Base-by-base conservation (phyloP, 2,329 filamentous ascomycete genomes). In the Thielaviopsis euricoi region DNA sequence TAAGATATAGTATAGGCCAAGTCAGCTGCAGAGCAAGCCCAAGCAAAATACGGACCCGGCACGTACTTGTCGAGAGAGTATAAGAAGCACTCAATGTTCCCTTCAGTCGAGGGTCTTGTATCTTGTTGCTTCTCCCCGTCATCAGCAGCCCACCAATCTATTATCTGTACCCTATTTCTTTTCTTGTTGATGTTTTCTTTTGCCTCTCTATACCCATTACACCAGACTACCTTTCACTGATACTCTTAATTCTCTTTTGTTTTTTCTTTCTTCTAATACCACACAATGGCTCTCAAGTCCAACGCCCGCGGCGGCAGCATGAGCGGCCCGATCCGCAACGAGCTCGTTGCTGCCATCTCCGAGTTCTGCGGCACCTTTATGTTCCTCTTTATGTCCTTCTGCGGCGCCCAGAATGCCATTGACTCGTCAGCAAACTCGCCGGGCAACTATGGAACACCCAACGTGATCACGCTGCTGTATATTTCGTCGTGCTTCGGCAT, bases 291-390 rank as follows among this genome's bases (percentile, higher is more conserved):
- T 22, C 12, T 49, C 23, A 37, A 50, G 25, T n/a, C 10, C 6
- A 52, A 52, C 37, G 13, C 26, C 15, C 33, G 54, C 13, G 33
- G 54, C 4, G 40, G 54, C 19, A 57, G 60, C 52, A 55, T 61
- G 55, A 25, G 37, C 40, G 40, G 43, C 52, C 21, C 57, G 17
- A 21, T 59, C 6, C 64, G 68, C 22, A 73, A 73, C 56, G 65
- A 70, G 23, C 57, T 71, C 13, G 67, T 74, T 50, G 70, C 74
- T n/a, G 65, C 72, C 37, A 61, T 76, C 22, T 74, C 73, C 58
- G 76, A 78, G 66, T 76, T 79, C 53, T 71, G 74, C 62, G 76
- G 76, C 57, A 78, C 76, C 1, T 77, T 78, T 61, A 70, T 78
- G 66, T 79, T 78, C 65, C 69, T 79, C 0, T 71, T 77, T 53